Percentiles rank a stretch among this genome's conserved stretches.
Conservation (phyloP, 1,284 basidiomycete species). For the Irpex sp. region DNA sequence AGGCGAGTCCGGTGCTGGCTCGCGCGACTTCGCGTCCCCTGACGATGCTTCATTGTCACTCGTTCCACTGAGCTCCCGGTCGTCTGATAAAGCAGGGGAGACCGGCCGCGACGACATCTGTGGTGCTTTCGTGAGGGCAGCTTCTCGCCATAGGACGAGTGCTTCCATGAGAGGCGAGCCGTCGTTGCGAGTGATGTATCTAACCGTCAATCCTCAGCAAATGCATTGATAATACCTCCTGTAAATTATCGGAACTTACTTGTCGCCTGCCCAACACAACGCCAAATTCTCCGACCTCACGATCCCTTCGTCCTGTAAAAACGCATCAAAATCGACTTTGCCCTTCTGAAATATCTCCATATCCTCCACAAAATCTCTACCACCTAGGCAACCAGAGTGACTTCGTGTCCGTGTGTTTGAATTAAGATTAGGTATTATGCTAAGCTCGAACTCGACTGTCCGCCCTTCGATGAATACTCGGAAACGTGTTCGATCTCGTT, state of each 20-base stretch:
- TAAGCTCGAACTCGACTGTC: constrained; percentile 69
- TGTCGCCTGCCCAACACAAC: constrained; percentile 71
- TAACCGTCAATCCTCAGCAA: constrained; percentile 26
- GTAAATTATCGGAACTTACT: constrained; percentile 44
- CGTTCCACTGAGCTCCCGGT: constrained; percentile 16
- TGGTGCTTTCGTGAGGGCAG: constrained; percentile 47
- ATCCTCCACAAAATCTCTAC: constrained; percentile 58
- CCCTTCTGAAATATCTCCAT: constrained; percentile 60
- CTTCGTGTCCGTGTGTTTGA: neutral
- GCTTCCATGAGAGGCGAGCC: constrained; percentile 74
- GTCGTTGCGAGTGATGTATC: constrained; percentile 72
- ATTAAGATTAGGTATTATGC: constrained; percentile 45
- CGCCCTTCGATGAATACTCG: constrained; percentile 64
- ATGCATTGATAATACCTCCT: neutral
- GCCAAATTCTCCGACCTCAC: constrained; percentile 67
- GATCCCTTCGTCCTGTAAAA: constrained; percentile 64
- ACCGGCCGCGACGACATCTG: constrained; percentile 37
- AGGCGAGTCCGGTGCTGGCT: constrained; percentile 37
- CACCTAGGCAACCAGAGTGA: constrained; percentile 38
- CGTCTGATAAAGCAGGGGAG: constrained; percentile 32
- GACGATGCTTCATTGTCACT: constrained; percentile 41
- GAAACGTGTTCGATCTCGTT: constrained; percentile 61
- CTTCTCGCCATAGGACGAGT: constrained; percentile 67
- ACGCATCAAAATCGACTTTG: constrained; percentile 60
- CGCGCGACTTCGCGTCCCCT: constrained; percentile 43